Evolutionary conservation across 805 yeast genomes (phyloP).

Genomic region (Nematodospora valgi): DNA sequence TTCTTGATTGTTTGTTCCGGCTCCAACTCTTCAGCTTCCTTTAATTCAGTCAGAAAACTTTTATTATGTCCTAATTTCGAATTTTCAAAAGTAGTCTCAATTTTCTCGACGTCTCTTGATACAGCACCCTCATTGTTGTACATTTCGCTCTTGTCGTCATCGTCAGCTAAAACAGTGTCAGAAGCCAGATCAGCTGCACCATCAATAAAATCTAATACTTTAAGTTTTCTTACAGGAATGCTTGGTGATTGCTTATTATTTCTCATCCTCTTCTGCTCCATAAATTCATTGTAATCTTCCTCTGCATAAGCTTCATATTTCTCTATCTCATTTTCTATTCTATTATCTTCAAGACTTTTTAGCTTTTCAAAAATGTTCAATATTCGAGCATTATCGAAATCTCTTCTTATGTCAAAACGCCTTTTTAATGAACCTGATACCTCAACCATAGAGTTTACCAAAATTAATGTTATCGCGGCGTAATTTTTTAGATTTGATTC

Average conservation of each 20-base stretch:
- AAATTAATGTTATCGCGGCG: constrained; percentile 31
- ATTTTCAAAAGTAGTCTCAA: neutral
- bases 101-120: neutral
- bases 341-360: constrained; percentile 23
- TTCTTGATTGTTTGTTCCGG: constrained; percentile 13
- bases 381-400: constrained; percentile 34
- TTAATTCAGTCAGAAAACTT: neutral
- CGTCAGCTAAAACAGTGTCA: neutral
- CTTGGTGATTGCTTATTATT: neutral
- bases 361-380: constrained; percentile 34
- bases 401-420: constrained; percentile 31
- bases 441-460: constrained; percentile 31
- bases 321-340: constrained; percentile 35
- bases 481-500: constrained; percentile 26
- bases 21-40: neutral
- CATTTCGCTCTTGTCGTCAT: neutral
- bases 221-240: neutral
- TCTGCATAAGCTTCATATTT: constrained; percentile 37
- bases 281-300: constrained; percentile 32
- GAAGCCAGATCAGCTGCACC: neutral
- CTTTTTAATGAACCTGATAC: constrained; percentile 24
- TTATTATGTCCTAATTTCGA: neutral
- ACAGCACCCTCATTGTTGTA: neutral
- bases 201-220: neutral
- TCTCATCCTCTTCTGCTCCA: constrained; percentile 1